Percentiles rank a stretch among this genome's conserved stretches.
Conservation (phyloP, 2,329 filamentous ascomycete species). For the Aureobasidium sp. region DNA sequence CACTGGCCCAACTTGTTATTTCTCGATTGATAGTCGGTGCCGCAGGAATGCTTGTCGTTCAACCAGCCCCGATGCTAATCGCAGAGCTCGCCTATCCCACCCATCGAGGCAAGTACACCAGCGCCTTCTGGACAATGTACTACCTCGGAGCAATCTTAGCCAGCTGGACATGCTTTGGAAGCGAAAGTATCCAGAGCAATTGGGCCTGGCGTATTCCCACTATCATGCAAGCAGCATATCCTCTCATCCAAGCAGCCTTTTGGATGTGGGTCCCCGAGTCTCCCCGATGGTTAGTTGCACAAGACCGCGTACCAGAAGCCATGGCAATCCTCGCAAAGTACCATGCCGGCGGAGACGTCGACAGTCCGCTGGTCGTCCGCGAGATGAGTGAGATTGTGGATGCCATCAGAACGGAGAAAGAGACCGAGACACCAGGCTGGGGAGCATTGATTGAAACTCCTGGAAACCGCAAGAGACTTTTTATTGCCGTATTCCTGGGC, state of each 20-base stretch:
- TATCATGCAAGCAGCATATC: constrained; percentile 43
- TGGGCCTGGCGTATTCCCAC: constrained; percentile 49
- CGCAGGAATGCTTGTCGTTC: constrained; percentile 28
- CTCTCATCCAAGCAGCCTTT: constrained; percentile 40
- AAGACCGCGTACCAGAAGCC: constrained; percentile 57
- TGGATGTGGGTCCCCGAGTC: constrained; percentile 60
- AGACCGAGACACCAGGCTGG: constrained; percentile 34
- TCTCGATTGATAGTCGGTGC: constrained; percentile 34
- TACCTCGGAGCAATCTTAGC: constrained; percentile 54
- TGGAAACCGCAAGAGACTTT: constrained; percentile 46
- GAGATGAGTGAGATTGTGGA: constrained; percentile 61
- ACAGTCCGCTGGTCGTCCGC: constrained; percentile 54
- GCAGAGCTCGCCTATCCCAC: constrained; percentile 41
- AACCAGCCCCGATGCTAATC: constrained; percentile 28
- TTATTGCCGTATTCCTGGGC: constrained; percentile 45
- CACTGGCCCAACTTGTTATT: constrained; percentile 29
- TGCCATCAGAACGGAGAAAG: constrained; percentile 52
- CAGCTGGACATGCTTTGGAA: constrained; percentile 58
- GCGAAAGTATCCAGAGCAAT: constrained; percentile 46
- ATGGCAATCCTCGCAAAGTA: constrained; percentile 56
- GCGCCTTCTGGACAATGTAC: constrained; percentile 40
- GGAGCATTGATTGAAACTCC: constrained; percentile 54
- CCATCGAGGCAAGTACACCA: constrained; percentile 31
- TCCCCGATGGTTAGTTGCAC: constrained; percentile 57
- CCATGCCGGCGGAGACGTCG: constrained; percentile 52